Evolutionary conservation across 2,329 filamentous ascomycete genomes (phyloP).

Genomic region (Plectosphaerella sp.): DNA sequence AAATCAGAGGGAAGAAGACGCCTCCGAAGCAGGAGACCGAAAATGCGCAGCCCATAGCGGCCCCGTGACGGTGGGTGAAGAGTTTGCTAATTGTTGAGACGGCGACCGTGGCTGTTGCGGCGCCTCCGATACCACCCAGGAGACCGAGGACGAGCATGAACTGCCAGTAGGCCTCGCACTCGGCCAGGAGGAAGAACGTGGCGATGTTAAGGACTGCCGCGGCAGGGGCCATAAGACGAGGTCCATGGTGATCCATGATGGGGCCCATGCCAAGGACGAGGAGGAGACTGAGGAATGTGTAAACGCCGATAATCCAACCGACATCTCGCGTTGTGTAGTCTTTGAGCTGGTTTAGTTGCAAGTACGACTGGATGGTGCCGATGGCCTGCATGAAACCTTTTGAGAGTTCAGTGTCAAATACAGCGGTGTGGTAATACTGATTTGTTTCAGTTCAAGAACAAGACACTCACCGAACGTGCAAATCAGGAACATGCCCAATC

Average conservation of each 20-base stretch:
- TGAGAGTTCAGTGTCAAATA: too few relatives aligned
- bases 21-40: slow-evolving; percentile 18
- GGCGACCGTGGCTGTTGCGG: slow-evolving; percentile 29
- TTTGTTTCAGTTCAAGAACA: too few relatives aligned
- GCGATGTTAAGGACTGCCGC: slow-evolving; percentile 30
- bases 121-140: slow-evolving; percentile 34
- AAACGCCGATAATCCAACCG: slow-evolving; percentile 44
- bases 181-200: slow-evolving; percentile 38
- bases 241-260: slow-evolving; percentile 42
- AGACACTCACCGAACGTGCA: too few relatives aligned
- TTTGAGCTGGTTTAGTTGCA: slow-evolving; percentile 36
- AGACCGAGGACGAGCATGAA: slow-evolving; percentile 39
- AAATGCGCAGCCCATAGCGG: slow-evolving; percentile 18
- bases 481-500: too few relatives aligned
- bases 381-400: slow-evolving; percentile 44
- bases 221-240: slow-evolving; percentile 30
- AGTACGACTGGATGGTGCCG: slow-evolving; percentile 43
- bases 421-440: too few relatives aligned
- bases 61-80: slow-evolving; percentile 15
- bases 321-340: slow-evolving; percentile 36
- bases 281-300: slow-evolving; percentile 37
- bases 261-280: slow-evolving; percentile 43
- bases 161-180: slow-evolving; percentile 43
- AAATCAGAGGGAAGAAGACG: slow-evolving; percentile 26
- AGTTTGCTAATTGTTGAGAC: slow-evolving; percentile 25